These are phyloP conservation scores for Obba rivulosa DNA, from an alignment of 768 basidiomycete species.

Conservation along the genomic window DNA sequence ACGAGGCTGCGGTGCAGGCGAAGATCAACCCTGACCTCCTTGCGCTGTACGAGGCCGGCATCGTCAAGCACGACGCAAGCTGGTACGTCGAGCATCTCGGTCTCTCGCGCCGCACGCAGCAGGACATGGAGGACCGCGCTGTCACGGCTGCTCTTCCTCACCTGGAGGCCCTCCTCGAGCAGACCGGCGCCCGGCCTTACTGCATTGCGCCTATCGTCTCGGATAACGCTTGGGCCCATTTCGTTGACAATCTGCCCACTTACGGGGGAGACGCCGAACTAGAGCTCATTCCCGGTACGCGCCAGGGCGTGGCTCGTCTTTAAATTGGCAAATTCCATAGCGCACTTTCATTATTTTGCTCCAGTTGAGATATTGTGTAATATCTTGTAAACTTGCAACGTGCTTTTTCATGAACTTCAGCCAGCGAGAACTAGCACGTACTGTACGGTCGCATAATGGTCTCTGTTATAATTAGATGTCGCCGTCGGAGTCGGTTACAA, in stretches of 20 bases:
- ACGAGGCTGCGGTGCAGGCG: conserved; percentile 43
- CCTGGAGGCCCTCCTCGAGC: conserved; percentile 12
- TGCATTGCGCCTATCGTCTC: conserved; percentile 14
- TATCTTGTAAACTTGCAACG: too few species aligned
- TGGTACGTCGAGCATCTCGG: conserved; percentile 54
- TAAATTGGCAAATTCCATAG: too few species aligned
- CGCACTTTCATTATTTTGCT: too few species aligned
- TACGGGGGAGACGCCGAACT: not conserved
- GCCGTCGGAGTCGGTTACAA: not conserved
- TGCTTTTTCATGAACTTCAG: not conserved
- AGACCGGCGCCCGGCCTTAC: conserved; percentile 10
- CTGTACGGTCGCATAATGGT: too few species aligned
- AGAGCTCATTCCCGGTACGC: not conserved
- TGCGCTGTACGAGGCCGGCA: conserved; percentile 50
- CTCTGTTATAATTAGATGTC: not conserved
- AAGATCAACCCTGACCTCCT: conserved; percentile 44
- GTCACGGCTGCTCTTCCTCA: conserved; percentile 8
- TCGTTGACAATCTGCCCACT: conserved; percentile 5
- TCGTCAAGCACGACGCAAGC: conserved; percentile 48
- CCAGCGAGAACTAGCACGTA: not conserved
- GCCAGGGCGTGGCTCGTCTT: too few species aligned
- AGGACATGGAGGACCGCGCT: conserved; percentile 11
- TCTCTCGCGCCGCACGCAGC: conserved; percentile 41
- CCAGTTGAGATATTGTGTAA: too few species aligned
- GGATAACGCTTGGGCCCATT: conserved; percentile 13